Evolutionary conservation across 345 rosid species (phyloP).

Genomic region (Pelargonium nanum): DNA sequence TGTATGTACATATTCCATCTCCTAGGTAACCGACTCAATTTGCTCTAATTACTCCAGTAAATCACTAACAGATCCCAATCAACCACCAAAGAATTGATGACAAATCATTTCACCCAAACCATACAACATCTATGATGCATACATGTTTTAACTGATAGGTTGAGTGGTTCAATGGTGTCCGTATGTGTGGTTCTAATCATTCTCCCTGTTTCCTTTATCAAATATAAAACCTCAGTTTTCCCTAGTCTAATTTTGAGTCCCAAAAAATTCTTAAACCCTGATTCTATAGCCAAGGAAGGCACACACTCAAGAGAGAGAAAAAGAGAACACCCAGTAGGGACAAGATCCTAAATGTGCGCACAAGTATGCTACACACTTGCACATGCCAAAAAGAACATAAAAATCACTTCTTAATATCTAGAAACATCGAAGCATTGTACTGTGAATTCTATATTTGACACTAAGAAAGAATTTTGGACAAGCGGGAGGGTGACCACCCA

Average conservation of each 20-base stretch:
- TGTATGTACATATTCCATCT: too few relatives aligned
- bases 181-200: not conserved
- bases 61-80: too few relatives aligned
- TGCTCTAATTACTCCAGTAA: too few relatives aligned
- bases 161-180: not conserved
- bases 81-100: too few relatives aligned
- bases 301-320: not conserved
- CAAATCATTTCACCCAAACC: not conserved
- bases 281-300: not conserved
- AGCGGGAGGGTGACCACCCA: too few relatives aligned
- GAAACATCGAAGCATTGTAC: not conserved
- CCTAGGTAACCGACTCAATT: too few relatives aligned
- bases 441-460: too few relatives aligned
- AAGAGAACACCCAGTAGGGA: too few relatives aligned
- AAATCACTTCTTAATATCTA: not conserved
- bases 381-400: not conserved
- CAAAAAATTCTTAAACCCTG: not conserved
- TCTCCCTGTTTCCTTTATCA: not conserved
- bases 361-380: not conserved
- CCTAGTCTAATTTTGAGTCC: not conserved
- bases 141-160: not conserved
- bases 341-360: too few relatives aligned
- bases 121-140: not conserved
- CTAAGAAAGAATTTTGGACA: not conserved
- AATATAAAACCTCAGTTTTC: not conserved